Evolutionary conservation across 768 basidiomycete species (phyloP).

Genomic region (Pleurotus tuber-regium): DNA sequence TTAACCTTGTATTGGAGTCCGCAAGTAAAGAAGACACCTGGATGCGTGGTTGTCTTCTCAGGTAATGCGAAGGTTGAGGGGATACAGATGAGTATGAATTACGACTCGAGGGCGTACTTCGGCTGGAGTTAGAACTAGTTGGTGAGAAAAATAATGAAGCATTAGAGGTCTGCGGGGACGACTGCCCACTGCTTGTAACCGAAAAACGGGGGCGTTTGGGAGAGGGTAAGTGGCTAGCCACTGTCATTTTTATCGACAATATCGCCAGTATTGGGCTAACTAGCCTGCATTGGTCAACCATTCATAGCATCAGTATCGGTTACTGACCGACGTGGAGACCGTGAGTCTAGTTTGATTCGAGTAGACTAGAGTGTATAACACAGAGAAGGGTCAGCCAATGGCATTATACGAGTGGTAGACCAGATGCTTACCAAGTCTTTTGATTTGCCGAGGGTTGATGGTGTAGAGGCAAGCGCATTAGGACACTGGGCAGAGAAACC

Average conservation of each 20-base stretch:
- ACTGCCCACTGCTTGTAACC: slow-evolving; percentile 39
- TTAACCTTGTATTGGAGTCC: slow-evolving; percentile 53
- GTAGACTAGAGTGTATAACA: neutral
- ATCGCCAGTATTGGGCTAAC: neutral
- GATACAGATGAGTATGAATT: slow-evolving; percentile 34
- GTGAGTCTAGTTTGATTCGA: slow-evolving; percentile 1
- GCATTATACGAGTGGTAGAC: neutral
- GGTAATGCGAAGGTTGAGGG: slow-evolving; percentile 33
- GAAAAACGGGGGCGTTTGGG: slow-evolving; percentile 23
- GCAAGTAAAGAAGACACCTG: slow-evolving; percentile 58
- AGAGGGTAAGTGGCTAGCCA: slow-evolving; percentile 12
- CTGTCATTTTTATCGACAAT: slow-evolving; percentile 1
- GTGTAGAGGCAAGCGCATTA: too few species aligned
- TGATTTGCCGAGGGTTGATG: too few species aligned
- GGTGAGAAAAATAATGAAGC: slow-evolving; percentile 37
- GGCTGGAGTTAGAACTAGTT: slow-evolving; percentile 35
- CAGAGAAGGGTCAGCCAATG: neutral
- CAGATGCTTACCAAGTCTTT: neutral
- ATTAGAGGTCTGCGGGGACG: slow-evolving; percentile 47
- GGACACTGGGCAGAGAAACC: neutral
- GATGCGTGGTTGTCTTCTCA: slow-evolving; percentile 47
- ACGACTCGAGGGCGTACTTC: slow-evolving; percentile 42
- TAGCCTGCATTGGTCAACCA: neutral
- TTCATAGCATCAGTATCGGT: slow-evolving; percentile 1
- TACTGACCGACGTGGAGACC: slow-evolving; percentile 1